Base-by-base conservation (phyloP, 1,284 basidiomycete genomes). In the Porodaedalea pini region DNA sequence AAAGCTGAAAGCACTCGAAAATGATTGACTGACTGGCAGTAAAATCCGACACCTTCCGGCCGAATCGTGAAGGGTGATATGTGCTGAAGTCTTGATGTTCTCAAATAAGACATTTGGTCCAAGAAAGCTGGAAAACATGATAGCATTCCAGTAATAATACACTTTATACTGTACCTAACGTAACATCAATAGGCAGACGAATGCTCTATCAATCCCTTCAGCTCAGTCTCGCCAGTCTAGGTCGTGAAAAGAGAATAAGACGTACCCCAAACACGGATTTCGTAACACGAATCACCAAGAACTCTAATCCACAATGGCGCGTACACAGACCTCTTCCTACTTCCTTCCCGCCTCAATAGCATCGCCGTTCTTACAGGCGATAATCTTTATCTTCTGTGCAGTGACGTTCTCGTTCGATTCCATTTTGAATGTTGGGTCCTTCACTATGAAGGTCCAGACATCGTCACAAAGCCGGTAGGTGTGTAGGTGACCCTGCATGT, bases 371-470 rank as follows among this genome's bases (percentile, higher is more conserved):
- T 96, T 97, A 77, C 94, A 96, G 3, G 94, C 94, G 63, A 97
- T 92, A 59, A 97, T 97, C 78, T 96, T 96, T 73, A 95, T 90
- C 71, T 90, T 86, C 41, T 79, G 79, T 1, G 89, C 85, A 10
- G 75, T 80, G 36, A 96, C 85, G 67, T 83, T 76, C 64, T 92
- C 90, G 66, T 90, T 92, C 47, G 86, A 86, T 72, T 98, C 94
- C 87, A 97, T 92, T 73, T 96, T 96, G 76, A 98, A 95, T 15
- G 83, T 82, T 13, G 94, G 88, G 65, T 94, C 85, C 70, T 92
- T 92, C 49, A 96, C 89, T 61, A 95, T 90, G 71, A 97, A 98
- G 39, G 94, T 97, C 94, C 94, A 97, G 48, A 97, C 94, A 68
- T 97, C 94, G 74, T 97, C 94, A 69, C 92, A 94, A 1, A 94